Conservation (phyloP, 352 stramenopile species). For the Globisporangium cederbergense region DNA sequence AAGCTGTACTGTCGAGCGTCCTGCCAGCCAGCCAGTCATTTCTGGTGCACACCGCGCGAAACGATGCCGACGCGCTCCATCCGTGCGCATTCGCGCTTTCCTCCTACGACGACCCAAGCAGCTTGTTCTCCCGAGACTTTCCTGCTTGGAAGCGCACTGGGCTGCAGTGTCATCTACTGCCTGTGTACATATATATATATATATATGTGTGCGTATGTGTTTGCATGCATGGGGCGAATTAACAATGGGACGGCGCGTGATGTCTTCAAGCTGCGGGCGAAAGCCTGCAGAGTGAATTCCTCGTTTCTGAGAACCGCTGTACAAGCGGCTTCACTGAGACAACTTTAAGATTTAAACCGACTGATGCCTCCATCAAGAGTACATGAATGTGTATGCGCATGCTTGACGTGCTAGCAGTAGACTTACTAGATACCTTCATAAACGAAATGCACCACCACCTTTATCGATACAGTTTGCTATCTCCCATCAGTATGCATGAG, state of each 20-base stretch:
- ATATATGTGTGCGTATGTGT: slow-evolving; percentile 10
- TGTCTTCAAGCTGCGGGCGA: slow-evolving; percentile 68
- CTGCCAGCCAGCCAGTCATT: not conserved
- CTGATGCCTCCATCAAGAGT: slow-evolving; percentile 52
- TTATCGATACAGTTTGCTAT: too few relatives aligned
- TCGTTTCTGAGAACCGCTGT: slow-evolving; percentile 89
- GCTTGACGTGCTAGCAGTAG: slow-evolving; percentile 10
- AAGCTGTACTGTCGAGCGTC: too few relatives aligned
- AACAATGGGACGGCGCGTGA: slow-evolving; percentile 43
- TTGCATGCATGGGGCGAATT: slow-evolving; percentile 8
- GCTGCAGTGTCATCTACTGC: not conserved
- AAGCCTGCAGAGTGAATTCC: slow-evolving; percentile 81
- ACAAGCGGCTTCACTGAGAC: slow-evolving; percentile 86
- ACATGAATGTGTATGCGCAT: slow-evolving; percentile 12
- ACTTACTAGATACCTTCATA: not conserved
- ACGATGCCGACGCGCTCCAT: too few relatives aligned
- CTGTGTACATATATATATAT: slow-evolving; percentile 1
- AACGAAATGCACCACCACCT: slow-evolving; percentile 2
- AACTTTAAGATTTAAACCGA: slow-evolving; percentile 74
- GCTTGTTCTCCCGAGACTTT: too few relatives aligned
- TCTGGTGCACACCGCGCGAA: too few relatives aligned
- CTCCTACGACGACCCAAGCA: too few relatives aligned
- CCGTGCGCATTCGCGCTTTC: too few relatives aligned
- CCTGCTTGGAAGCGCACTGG: too few relatives aligned
- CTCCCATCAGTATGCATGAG: too few relatives aligned